Base-by-base conservation (phyloP, 306 rosid genomes). In the Glycine tomentella region DNA sequence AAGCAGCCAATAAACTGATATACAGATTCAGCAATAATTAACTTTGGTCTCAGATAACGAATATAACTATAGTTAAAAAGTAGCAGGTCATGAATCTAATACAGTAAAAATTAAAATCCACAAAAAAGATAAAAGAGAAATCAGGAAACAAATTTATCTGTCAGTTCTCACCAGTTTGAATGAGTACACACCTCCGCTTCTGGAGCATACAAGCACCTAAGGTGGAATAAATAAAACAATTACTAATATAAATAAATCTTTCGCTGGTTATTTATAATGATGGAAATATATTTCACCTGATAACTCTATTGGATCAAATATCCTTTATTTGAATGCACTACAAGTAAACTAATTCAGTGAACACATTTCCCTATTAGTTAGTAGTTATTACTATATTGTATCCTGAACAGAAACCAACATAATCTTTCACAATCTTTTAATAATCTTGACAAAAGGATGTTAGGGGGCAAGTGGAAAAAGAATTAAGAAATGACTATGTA, bases 191-290 rank as follows among this genome's bases (percentile, higher is more conserved):
- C 86, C 85, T 81, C 98, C 98, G 71, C 88, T 83, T 83, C 98
- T 90, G 79, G 94, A 90, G 82, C 98, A 92, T 58, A 92, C 72
- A 68, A 95, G 87, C 62, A 84, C 97, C 98, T 94, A 83, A 34
- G 12, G 69, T 45, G 61, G 71, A 67, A 81, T 10, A 75, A 70
- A 76, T 45, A 68, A 82, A 48, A 68, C 9, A 62, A 62, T 12
- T 45, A 52, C 7, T 45, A 25, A 63, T 4, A 20, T 58, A 2
- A 77, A 57, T 51, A 58, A 64, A 58, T 45, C 15, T 49, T 78
- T 66, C 67, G 9, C 17, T 3, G 50, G 74, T 46, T 42, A 55
- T n/a, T 44, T 17, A 64, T 14, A 49, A 45, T 56, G 16, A 50
- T 46, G 1, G 50, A 3, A 65, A 78, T 69, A n/a, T 25, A 56